phyloP scores from a whole-genome alignment of 208 protist genomes.

The Wallacemonas rigidus region DNA sequence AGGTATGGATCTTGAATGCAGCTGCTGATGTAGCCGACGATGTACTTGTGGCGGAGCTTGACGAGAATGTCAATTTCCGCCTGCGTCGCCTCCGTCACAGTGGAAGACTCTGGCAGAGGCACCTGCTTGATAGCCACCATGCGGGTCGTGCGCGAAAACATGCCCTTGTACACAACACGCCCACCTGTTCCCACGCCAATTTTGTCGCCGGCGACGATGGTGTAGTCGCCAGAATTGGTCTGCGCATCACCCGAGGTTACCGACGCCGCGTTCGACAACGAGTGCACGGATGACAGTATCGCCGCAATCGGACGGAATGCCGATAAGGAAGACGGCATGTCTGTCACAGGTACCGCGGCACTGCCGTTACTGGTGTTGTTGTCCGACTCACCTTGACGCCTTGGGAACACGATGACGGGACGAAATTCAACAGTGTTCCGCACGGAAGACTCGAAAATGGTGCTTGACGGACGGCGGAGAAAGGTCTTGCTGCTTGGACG shows the following conservation, averaged over 20 bases:
- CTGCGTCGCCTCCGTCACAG: constrained; percentile 31
- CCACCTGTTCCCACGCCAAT: constrained; percentile 22
- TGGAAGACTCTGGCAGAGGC: constrained; percentile 21
- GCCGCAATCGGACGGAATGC: neutral
- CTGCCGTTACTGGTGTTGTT: neutral
- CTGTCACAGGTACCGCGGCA: neutral
- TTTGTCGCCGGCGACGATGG: constrained; percentile 8
- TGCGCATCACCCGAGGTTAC: neutral
- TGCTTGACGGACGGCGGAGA: constrained; percentile 10
- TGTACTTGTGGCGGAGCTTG: constrained; percentile 57
- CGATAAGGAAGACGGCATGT: no score
- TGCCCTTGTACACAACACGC: constrained; percentile 24
- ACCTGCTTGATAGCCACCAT: constrained; percentile 68
- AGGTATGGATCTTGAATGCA: constrained; percentile 41
- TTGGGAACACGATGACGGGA: constrained; percentile 8
- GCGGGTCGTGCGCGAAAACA: constrained; percentile 18
- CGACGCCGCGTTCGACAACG: neutral
- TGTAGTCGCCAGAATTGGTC: neutral
- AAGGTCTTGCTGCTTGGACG: neutral
- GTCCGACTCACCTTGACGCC: neutral
- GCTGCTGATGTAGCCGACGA: constrained; percentile 62
- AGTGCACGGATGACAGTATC: neutral
- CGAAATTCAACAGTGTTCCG: neutral
- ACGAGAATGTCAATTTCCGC: constrained; percentile 61
- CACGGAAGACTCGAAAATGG: constrained; percentile 4